phyloP scores from a whole-genome alignment of 768 basidiomycete genomes.

The Agaricus subrufescens region DNA sequence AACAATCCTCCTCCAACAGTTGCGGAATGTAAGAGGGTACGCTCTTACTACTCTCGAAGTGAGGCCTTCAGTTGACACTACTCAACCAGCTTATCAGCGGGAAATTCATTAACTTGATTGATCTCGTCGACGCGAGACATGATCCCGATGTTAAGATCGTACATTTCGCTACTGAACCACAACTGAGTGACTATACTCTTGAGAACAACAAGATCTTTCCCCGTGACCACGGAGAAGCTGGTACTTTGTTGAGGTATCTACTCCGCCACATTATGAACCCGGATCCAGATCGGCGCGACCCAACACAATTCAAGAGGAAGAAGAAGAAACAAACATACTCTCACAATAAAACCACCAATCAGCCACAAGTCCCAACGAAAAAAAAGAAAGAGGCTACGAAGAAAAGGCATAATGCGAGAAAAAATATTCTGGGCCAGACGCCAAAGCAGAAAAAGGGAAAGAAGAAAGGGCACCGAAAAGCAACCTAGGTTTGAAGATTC shows the following conservation, averaged over 20 bases:
- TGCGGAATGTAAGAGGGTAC: background rate
- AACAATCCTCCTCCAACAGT: slow-evolving; percentile 1
- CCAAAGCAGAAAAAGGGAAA: no score
- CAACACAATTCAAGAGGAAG: background rate
- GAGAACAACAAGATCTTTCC: slow-evolving; percentile 1
- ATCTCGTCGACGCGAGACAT: slow-evolving; percentile 5
- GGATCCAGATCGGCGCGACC: background rate
- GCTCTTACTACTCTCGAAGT: background rate
- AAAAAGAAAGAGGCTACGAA: no score
- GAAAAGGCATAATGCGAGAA: no score
- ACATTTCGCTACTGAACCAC: background rate
- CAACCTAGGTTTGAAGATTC: no score
- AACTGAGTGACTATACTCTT: slow-evolving; percentile 9
- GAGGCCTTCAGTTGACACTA: background rate
- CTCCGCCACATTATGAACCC: background rate
- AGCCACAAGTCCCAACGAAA: no score
- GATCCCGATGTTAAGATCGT: background rate
- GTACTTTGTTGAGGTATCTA: slow-evolving; percentile 4
- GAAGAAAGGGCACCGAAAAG: no score
- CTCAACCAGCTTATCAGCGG: background rate
- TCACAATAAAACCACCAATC: no score
- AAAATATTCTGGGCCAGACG: no score
- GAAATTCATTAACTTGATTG: slow-evolving; percentile 13
- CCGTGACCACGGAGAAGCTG: background rate
- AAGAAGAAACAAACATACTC: background rate